A percentile compares a stretch with the other conserved stretches of the same genome.
Conservation (phyloP, 495 filamentous ascomycete species). For the Cryomyces antarcticus region DNA sequence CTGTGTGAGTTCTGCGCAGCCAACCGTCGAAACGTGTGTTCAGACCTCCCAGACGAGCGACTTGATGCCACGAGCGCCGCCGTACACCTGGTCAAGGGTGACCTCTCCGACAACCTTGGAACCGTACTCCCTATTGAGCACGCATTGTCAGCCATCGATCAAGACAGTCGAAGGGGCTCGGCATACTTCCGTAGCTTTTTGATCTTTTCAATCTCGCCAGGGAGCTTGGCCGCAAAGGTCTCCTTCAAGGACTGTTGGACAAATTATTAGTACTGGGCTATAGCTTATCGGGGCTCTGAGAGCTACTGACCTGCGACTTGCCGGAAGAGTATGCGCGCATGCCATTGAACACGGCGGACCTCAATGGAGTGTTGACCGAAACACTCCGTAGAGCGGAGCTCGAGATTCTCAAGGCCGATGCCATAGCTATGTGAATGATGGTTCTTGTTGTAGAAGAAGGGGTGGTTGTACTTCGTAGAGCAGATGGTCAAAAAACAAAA, state of each 20-base stretch:
- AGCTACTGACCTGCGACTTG: slow-evolving; percentile 55
- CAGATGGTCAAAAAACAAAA: too few relatives aligned
- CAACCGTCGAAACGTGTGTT: neutral
- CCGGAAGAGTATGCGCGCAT: slow-evolving; percentile 68
- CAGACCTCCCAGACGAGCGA: slow-evolving; percentile 84
- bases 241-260: slow-evolving; percentile 75
- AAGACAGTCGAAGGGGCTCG: neutral
- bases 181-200: slow-evolving; percentile 89
- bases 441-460: too few relatives aligned
- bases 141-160: neutral
- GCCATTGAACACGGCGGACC: slow-evolving; percentile 58
- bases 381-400: slow-evolving; percentile 56
- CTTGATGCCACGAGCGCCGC: slow-evolving; percentile 97
- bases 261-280: slow-evolving; percentile 7
- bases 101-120: slow-evolving; percentile 92
- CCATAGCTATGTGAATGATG: slow-evolving; percentile 28
- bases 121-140: slow-evolving; percentile 54
- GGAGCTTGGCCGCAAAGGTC: slow-evolving; percentile 86
- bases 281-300: neutral
- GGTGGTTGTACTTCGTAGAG: too few relatives aligned
- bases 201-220: slow-evolving; percentile 94
- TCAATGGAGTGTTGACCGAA: slow-evolving; percentile 36
- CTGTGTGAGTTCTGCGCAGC: neutral
- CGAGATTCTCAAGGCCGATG: slow-evolving; percentile 58
- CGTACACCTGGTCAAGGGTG: slow-evolving; percentile 97